Conservation (phyloP, 108 stramenopile species). For the Thalassiosira profunda region DNA sequence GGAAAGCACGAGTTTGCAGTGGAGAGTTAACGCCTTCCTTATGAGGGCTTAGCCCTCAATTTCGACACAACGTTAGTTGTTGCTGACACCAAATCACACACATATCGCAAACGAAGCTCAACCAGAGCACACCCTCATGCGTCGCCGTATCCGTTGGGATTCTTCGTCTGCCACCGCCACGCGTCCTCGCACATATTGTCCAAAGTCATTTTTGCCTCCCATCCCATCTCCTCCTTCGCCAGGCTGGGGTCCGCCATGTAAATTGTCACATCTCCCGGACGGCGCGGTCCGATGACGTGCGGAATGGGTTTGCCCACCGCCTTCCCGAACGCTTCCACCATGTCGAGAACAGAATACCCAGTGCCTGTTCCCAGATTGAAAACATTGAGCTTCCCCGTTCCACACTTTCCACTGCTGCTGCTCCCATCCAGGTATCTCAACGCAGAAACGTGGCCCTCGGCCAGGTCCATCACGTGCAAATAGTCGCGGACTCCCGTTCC, state of each 20-base stretch:
- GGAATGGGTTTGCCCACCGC: conserved; percentile 92
- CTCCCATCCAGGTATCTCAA: conserved; percentile 83
- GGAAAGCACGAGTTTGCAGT: conserved; percentile 50
- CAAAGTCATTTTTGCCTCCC: conserved; percentile 90
- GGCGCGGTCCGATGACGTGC: conserved; percentile 86
- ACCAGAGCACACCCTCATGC: too few relatives aligned
- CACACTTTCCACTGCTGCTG: conserved; percentile 49
- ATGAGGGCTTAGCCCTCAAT: too few relatives aligned
- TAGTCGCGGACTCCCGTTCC: conserved; percentile 99
- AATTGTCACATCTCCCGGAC: conserved; percentile 95
- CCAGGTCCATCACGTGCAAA: conserved; percentile 99
- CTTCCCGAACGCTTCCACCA: conserved; percentile 93
- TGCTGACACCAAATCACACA: too few relatives aligned
- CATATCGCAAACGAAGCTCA: too few relatives aligned
- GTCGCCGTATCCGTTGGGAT: conserved; percentile 94
- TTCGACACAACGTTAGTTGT: too few relatives aligned
- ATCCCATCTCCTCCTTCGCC: conserved; percentile 84
- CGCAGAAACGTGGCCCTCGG: conserved; percentile 96
- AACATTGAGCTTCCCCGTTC: conserved; percentile 64
- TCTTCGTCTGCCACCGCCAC: conserved; percentile 98
- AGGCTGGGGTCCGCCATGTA: conserved; percentile 93
- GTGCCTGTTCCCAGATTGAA: conserved; percentile 98
- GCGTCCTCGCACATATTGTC: conserved; percentile 97
- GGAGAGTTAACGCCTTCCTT: conserved; percentile 27
- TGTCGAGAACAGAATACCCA: conserved; percentile 94